Base-by-base conservation (phyloP, 306 rosid genomes). In the Cucurbita ficifolia region DNA sequence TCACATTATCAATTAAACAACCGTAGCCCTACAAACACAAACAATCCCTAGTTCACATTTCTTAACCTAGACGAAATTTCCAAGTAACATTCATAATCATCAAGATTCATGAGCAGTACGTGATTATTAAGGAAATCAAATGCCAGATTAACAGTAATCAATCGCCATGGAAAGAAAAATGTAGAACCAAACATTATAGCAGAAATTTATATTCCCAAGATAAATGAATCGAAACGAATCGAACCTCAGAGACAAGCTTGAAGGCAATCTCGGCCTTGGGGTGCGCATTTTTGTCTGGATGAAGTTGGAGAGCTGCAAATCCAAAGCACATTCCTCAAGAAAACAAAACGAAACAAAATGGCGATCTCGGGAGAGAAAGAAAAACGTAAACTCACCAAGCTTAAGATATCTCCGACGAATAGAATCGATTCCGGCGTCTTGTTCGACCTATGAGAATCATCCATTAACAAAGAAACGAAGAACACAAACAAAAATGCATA, bases 221-320 rank as follows among this genome's bases (percentile, higher is more conserved):
- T n/a, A 65, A 65, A 39, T n/a, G 29, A 19, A 64, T 59, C 2
- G 24, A 19, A 64, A 29, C 2, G 24, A 73, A 60, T 46, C 90
- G 53, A 80, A 90, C 97, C 97, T 94, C 88, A 43, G 88, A 91
- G 72, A 91, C 91, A 83, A 91, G 91, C 76, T 86, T 89, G 91
- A 94, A 94, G 10, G 99, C 97, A 60, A 81, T 80, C 83, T 91
- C 97, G 63, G 99, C 92, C 74, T 86, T 85, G 63, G 97, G 91
- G 54, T 94, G 96, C 40, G 84, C 76, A 81, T 94, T 94, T 87
- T 94, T 94, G 72, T 94, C 97, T 53, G 99, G 99, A 76, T 94
- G 99, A 81, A 94, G 95, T 72, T 87, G 89, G 77, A 94, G 82
- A 38, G 99, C 99, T 94, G 86, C 73, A 82, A 7, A 64, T 35